phyloP scores from a whole-genome alignment of 1,284 basidiomycete genomes.

The Cryptococcus jaspeensis region DNA sequence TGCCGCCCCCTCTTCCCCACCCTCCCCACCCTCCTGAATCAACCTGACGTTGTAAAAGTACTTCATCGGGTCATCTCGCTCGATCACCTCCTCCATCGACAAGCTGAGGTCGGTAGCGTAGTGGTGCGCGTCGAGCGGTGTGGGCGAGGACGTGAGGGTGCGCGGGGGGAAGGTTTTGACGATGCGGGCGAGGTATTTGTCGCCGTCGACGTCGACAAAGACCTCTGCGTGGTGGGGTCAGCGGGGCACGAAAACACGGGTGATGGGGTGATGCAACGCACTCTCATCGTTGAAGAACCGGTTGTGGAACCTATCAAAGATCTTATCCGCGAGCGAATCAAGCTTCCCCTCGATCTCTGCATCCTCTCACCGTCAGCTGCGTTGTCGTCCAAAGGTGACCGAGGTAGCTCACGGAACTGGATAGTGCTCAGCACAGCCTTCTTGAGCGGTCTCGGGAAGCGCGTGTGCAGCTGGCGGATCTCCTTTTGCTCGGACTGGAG shows the following conservation, averaged over 20 bases:
- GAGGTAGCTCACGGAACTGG: slow-evolving; percentile 80
- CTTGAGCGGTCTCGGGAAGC: slow-evolving; percentile 91
- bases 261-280: slow-evolving; percentile 58
- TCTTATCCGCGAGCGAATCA: slow-evolving; percentile 88
- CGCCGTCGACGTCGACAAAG: slow-evolving; percentile 75
- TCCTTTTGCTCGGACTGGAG: slow-evolving; percentile 86
- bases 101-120: slow-evolving; percentile 77
- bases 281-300: slow-evolving; percentile 89
- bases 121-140: slow-evolving; percentile 43
- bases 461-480: slow-evolving; percentile 77
- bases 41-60: slow-evolving; percentile 90
- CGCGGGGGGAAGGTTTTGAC: slow-evolving; percentile 56
- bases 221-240: slow-evolving; percentile 58
- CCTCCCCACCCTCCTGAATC: slow-evolving; percentile 41
- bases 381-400: neutral
- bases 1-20: slow-evolving; percentile 30
- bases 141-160: slow-evolving; percentile 43
- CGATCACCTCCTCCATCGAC: slow-evolving; percentile 66
- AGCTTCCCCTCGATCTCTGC: slow-evolving; percentile 92
- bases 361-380: slow-evolving; percentile 1
- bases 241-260: neutral
- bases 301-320: slow-evolving; percentile 93
- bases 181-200: slow-evolving; percentile 61
- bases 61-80: slow-evolving; percentile 71
- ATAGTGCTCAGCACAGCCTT: slow-evolving; percentile 83